Evolutionary conservation across 2,329 filamentous ascomycete genomes (phyloP).

Genomic region (Neonectria sp.): DNA sequence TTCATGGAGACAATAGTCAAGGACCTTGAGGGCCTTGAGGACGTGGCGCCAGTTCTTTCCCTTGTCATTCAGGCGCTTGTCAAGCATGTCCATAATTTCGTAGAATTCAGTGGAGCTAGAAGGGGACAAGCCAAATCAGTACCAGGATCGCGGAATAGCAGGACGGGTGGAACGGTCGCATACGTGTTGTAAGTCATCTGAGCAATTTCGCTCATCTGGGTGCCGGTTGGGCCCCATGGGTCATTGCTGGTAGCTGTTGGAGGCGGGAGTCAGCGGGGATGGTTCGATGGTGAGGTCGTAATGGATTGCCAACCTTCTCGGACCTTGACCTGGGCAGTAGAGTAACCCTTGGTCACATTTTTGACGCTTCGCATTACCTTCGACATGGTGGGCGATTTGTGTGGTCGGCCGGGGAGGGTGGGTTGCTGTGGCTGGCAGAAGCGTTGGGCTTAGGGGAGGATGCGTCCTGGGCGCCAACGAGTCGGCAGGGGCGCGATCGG

Average conservation of each 20-base stretch:
- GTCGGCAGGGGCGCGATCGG: constrained; percentile 38
- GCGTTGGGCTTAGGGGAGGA: constrained; percentile 24
- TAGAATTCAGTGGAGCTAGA: constrained; percentile 94
- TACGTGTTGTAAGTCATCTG: constrained; percentile 99
- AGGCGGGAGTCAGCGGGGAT: constrained; percentile 37
- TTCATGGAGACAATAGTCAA: constrained; percentile 98
- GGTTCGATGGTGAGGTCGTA: constrained; percentile 8
- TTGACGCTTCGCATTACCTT: constrained; percentile 98
- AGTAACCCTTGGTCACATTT: constrained; percentile 99
- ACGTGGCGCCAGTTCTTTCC: constrained; percentile 99
- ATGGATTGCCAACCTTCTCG: constrained; percentile 81
- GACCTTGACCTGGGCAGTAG: constrained; percentile 96
- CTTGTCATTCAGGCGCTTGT: constrained; percentile 98
- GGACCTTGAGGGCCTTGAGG: constrained; percentile 95
- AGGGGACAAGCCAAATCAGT: constrained; percentile 36
- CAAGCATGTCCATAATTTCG: constrained; percentile 99
- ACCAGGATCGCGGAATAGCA: not conserved
- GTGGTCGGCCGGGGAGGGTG: constrained; percentile 20
- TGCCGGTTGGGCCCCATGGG: constrained; percentile 97
- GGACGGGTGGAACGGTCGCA: constrained; percentile 51
- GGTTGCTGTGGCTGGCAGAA: constrained; percentile 15
- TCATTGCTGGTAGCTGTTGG: constrained; percentile 95
- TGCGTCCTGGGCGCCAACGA: constrained; percentile 41
- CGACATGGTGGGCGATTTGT: constrained; percentile 77
- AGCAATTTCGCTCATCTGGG: constrained; percentile 98